Evolutionary conservation across 768 basidiomycete genomes (phyloP).

Genomic region (Leucocoprinus birnbaumii): DNA sequence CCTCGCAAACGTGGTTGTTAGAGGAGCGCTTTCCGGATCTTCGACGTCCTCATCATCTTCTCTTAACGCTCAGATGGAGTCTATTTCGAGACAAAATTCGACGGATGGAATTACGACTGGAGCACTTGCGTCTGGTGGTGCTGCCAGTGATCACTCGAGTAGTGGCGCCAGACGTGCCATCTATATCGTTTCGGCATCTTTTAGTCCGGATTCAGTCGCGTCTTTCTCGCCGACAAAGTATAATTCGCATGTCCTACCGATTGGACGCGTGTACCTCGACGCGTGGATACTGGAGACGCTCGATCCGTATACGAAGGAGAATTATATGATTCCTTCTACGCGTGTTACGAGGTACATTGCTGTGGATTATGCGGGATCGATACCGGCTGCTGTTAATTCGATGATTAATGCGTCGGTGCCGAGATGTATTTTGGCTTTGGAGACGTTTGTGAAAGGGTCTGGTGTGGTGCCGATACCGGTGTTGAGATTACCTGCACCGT

Average conservation of each 20-base stretch:
- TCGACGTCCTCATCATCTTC: constrained; percentile 10
- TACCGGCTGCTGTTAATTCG: constrained; percentile 82
- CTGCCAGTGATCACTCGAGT: constrained; percentile 18
- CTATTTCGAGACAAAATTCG: constrained; percentile 38
- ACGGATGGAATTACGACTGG: constrained; percentile 34
- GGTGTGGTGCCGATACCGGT: constrained; percentile 54
- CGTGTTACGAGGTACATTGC: constrained; percentile 82
- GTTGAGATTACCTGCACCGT: constrained; percentile 64
- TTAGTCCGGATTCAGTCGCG: constrained; percentile 59
- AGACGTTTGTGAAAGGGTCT: constrained; percentile 60
- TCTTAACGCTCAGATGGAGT: neutral
- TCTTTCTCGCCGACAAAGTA: constrained; percentile 64
- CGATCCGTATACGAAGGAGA: constrained; percentile 92
- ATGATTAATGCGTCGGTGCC: constrained; percentile 81
- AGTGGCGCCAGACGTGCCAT: constrained; percentile 56
- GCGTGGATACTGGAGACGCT: constrained; percentile 97
- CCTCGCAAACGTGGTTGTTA: constrained; percentile 73
- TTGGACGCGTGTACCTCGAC: constrained; percentile 83
- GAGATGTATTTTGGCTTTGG: constrained; percentile 68
- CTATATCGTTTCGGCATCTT: constrained; percentile 83
- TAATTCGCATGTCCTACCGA: constrained; percentile 70
- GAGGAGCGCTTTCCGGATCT: constrained; percentile 33
- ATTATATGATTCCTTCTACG: constrained; percentile 92
- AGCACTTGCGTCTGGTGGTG: neutral
- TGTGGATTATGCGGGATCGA: constrained; percentile 82